Evolutionary conservation across 108 stramenopile species (phyloP), one percentile per base, ranked within the genome.

Genomic region (Cylindrotheca fusiformis): DNA sequence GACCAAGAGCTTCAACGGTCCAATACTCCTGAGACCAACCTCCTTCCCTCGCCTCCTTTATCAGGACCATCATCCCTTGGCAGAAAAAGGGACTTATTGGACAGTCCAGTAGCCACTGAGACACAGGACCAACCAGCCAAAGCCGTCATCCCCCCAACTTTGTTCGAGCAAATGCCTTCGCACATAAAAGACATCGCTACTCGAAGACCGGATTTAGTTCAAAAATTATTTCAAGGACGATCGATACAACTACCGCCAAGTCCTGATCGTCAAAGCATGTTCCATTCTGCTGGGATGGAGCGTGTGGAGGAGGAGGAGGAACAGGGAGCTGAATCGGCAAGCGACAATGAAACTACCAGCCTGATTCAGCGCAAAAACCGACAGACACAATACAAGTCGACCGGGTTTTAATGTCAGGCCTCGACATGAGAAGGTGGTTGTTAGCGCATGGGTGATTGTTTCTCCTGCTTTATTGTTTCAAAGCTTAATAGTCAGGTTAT

Each of bases 91-190:
- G n/a, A n/a, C n/a, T n/a, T n/a, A n/a, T 10, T 41, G 14, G 10
- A 41, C 14, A 41, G 10, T 14, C 36, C 36, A 14, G 6, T 14
- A 41, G 14, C 10, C 14, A 14, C 36, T 41, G 10, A 41, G 14
- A 14, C 36, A 41, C 14, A 6, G 36, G 6, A 6, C 2, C 60
- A 10, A 49, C 26, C 36, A 45, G 48, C 28, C 41, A 27, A 28
- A 17, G 3, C 36, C 20, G 32, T 4, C 32, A 45, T 69, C 8
- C 58, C 60, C n/a, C 48, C 47, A 17, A 31, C 62, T 4, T 32
- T 86, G 1, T 24, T 83, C 21, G 68, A 62, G n/a, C 22, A 47
- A 2, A 83, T 86, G 82, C 85, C 85, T 5, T 70, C 72, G 23
- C 53, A 71, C 32, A 65, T 86, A 41, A 69, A 74, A 30, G 80